These are phyloP conservation scores for Neurospora sp. DNA, from an alignment of 2,329 filamentous ascomycete genomes.

Conservation along the genomic window DNA sequence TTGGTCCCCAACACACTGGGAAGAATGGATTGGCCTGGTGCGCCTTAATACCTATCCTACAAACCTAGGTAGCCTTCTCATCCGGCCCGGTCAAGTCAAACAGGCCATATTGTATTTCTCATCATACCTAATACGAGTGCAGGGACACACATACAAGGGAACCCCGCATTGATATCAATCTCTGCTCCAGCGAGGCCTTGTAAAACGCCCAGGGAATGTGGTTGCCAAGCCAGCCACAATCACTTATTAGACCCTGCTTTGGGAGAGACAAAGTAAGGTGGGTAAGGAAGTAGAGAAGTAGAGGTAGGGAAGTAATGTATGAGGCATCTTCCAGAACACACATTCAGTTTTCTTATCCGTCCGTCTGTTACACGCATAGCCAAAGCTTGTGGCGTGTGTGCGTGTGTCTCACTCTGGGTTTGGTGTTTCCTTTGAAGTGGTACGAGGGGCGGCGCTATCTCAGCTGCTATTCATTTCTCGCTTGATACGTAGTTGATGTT, in stretches of 20 bases:
- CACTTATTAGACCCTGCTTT: background rate
- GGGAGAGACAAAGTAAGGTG: background rate
- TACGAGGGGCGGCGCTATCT: background rate
- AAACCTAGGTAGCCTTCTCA: background rate
- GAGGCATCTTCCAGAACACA: background rate
- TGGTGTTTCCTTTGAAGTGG: background rate
- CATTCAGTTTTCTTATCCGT: background rate
- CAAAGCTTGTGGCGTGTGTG: background rate
- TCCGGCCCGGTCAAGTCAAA: background rate
- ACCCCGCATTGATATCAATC: background rate
- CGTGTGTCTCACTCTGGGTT: background rate
- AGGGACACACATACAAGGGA: background rate
- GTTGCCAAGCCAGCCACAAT: background rate
- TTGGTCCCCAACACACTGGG: background rate
- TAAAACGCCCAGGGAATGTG: background rate
- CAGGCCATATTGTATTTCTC: background rate
- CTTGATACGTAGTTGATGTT: background rate
- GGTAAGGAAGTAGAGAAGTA: background rate
- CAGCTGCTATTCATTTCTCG: background rate
- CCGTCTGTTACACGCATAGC: background rate
- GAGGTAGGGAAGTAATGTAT: background rate
- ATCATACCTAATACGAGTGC: background rate
- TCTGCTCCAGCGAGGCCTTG: background rate
- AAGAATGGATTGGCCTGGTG: background rate
- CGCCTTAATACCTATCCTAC: background rate